phyloP scores from a whole-genome alignment of 73 alveolate genomes.

The Stentor roeselii region DNA sequence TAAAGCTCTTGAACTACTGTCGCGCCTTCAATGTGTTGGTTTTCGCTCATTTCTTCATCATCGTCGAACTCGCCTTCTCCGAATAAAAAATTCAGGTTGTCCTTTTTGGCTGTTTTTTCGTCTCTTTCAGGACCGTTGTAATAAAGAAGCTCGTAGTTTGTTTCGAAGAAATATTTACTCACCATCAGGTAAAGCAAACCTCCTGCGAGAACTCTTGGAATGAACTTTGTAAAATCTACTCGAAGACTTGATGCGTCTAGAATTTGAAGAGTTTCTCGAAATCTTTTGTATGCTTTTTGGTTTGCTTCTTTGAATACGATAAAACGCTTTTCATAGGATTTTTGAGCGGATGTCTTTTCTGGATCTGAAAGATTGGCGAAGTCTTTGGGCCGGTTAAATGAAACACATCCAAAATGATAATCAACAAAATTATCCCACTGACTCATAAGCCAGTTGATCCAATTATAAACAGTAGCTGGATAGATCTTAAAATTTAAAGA shows the following conservation, averaged over 20 bases:
- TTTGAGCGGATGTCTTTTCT: background rate
- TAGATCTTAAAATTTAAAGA: background rate
- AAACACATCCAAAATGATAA: slow-evolving; percentile 24
- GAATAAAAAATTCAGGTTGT: background rate
- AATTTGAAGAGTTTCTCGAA: background rate
- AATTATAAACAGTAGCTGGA: slow-evolving; percentile 26
- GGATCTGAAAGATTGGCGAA: background rate
- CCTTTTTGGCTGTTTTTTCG: background rate
- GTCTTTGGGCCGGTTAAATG: slow-evolving; percentile 9
- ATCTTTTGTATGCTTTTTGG: slow-evolving; percentile 9
- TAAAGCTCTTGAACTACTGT: slow-evolving; percentile 10
- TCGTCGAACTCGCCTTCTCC: background rate
- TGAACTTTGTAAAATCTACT: background rate
- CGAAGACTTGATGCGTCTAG: background rate
- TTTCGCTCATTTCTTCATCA: slow-evolving; percentile 8
- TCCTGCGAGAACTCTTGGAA: background rate
- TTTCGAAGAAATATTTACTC: slow-evolving; percentile 11
- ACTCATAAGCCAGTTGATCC: slow-evolving; percentile 21
- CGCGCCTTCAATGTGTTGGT: slow-evolving; percentile 5
- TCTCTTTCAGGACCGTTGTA: slow-evolving; percentile 5
- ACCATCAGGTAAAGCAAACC: slow-evolving; percentile 1
- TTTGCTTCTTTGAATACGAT: slow-evolving; percentile 18
- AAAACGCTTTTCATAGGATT: background rate
- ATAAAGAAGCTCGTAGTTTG: slow-evolving; percentile 2
- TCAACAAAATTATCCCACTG: slow-evolving; percentile 25